phyloP scores from a whole-genome alignment of 441 rosid species.

The Corymbia citriodora region DNA sequence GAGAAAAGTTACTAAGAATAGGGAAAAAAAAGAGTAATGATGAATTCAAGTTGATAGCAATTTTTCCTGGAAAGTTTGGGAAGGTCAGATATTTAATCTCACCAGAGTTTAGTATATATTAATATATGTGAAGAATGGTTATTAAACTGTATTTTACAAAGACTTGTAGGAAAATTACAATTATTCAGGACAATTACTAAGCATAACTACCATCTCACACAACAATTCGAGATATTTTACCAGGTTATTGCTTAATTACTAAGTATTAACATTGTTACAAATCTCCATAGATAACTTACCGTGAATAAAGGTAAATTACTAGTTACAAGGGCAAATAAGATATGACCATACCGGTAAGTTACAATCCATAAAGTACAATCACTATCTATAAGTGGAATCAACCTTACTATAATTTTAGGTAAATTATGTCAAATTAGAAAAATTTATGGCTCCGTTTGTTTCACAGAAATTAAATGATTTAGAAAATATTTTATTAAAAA shows the following conservation, averaged over 20 bases:
- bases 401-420: neutral
- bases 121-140: neutral
- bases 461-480: too few species aligned
- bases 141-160: neutral
- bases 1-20: neutral
- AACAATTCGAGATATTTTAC: neutral
- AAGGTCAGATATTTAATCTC: neutral
- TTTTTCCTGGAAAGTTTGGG: neutral
- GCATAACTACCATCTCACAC: neutral
- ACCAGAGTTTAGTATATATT: too few species aligned
- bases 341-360: neutral
- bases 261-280: neutral
- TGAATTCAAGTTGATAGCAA: neutral
- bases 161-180: neutral
- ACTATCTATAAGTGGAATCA: neutral
- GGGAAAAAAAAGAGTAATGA: neutral
- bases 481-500: too few species aligned
- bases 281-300: neutral
- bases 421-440: too few species aligned
- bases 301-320: neutral
- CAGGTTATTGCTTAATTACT: neutral
- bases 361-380: neutral
- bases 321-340: neutral
- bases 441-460: neutral
- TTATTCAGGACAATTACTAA: neutral